Conservation (phyloP, 805 yeast genomes). For the Hanseniaspora clermontiae region DNA sequence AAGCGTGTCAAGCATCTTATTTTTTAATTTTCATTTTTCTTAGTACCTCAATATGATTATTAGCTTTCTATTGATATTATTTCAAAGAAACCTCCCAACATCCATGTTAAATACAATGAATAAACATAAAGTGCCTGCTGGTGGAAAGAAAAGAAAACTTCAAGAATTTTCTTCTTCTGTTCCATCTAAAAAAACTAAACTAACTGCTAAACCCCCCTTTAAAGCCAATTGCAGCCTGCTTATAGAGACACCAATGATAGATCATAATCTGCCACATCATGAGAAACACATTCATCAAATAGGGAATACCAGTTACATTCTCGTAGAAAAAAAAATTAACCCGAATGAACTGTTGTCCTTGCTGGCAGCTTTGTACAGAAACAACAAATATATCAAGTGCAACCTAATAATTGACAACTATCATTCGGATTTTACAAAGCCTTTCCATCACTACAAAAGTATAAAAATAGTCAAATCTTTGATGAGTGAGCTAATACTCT, state of each 20-base stretch:
- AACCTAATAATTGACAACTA: neutral
- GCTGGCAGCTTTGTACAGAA: neutral
- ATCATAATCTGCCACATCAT: neutral
- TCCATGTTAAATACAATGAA: neutral
- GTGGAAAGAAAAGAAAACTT: neutral
- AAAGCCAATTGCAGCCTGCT: neutral
- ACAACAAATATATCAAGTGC: neutral
- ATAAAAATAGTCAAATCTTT: neutral
- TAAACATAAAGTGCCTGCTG: neutral
- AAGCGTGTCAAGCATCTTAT: no score
- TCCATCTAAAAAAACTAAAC: neutral
- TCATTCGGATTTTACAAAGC: neutral
- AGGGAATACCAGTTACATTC: neutral
- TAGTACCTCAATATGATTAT: no score
- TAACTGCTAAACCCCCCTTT: neutral
- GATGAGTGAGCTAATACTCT: slow-evolving; percentile 2
- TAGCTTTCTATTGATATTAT: no score
- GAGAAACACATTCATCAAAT: neutral
- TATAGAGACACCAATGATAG: neutral
- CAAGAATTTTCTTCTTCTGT: neutral
- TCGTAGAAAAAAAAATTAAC: neutral
- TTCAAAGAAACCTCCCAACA: no score
- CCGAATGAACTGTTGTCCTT: neutral
- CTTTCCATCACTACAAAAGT: neutral
- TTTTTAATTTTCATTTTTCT: no score